These are phyloP conservation scores for Ustilago trichophora DNA, from an alignment of 1,284 basidiomycete species.

Conservation along the genomic window DNA sequence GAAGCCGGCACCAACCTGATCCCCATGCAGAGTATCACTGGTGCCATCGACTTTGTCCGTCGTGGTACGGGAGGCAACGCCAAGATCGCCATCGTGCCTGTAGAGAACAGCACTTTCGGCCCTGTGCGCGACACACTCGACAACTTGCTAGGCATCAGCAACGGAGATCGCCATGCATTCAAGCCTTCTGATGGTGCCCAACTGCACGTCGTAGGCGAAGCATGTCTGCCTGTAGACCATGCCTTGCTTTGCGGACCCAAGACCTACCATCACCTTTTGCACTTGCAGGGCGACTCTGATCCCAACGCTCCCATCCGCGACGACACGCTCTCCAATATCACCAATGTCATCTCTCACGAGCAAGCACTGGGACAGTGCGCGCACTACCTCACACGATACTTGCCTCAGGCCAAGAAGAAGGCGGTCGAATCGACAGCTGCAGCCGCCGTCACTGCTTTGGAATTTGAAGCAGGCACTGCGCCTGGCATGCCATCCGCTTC, in stretches of 20 bases:
- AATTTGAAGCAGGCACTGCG: slow-evolving; percentile 40
- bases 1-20: slow-evolving; percentile 35
- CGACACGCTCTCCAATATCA: slow-evolving; percentile 47
- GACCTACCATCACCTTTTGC: slow-evolving; percentile 43
- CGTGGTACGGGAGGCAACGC: slow-evolving; percentile 42
- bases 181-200: slow-evolving; percentile 22
- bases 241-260: slow-evolving; percentile 45
- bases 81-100: slow-evolving; percentile 46
- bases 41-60: slow-evolving; percentile 49
- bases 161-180: slow-evolving; percentile 36
- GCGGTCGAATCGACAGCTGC: slow-evolving; percentile 44
- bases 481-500: slow-evolving; percentile 27
- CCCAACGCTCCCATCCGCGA: slow-evolving; percentile 27
- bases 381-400: slow-evolving; percentile 36
- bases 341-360: slow-evolving; percentile 51
- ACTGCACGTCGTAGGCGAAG: slow-evolving; percentile 39
- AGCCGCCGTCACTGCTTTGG: slow-evolving; percentile 40
- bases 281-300: slow-evolving; percentile 36
- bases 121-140: slow-evolving; percentile 44
- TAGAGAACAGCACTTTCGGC: slow-evolving; percentile 47
- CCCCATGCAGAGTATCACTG: slow-evolving; percentile 46
- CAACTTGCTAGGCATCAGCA: slow-evolving; percentile 36
- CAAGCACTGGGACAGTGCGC: slow-evolving; percentile 49
- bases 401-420: slow-evolving; percentile 46
- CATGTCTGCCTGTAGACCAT: slow-evolving; percentile 37